phyloP scores from a whole-genome alignment of 2,329 filamentous ascomycete genomes.

The Fusarium sp. region DNA sequence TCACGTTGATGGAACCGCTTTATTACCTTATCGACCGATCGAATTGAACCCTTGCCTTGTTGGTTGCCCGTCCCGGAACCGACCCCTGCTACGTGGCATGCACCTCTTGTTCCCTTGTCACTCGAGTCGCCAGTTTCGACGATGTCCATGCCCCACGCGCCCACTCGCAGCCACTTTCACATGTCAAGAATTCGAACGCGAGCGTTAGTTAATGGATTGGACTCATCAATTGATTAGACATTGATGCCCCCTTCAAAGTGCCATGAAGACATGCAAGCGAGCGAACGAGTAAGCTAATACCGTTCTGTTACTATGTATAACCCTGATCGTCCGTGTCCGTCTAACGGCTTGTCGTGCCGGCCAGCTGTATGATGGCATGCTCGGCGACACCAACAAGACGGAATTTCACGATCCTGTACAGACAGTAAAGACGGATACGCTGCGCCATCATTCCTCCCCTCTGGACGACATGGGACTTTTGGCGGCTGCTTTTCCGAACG shows the following conservation, averaged over 20 bases:
- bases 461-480: constrained; percentile 9
- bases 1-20: constrained; percentile 34
- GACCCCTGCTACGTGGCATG: constrained; percentile 39
- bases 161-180: constrained; percentile 54
- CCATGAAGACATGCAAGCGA: constrained; percentile 11
- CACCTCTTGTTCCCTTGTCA: constrained; percentile 38
- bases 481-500: neutral
- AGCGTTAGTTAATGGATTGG: neutral
- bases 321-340: constrained; percentile 19
- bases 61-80: constrained; percentile 3
- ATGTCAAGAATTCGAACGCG: constrained; percentile 45
- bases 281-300: no score
- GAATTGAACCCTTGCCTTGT: constrained; percentile 18
- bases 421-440: neutral
- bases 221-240: constrained; percentile 25
- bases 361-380: constrained; percentile 33
- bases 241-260: constrained; percentile 24
- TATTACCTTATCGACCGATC: constrained; percentile 42
- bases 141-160: constrained; percentile 26
- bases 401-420: constrained; percentile 18
- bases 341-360: constrained; percentile 11
- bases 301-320: constrained; percentile 3
- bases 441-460: constrained; percentile 42
- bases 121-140: constrained; percentile 10
- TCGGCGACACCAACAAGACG: constrained; percentile 23